Evolutionary conservation across 768 basidiomycete genomes (phyloP).

Genomic region (Naganishia friedmannii): DNA sequence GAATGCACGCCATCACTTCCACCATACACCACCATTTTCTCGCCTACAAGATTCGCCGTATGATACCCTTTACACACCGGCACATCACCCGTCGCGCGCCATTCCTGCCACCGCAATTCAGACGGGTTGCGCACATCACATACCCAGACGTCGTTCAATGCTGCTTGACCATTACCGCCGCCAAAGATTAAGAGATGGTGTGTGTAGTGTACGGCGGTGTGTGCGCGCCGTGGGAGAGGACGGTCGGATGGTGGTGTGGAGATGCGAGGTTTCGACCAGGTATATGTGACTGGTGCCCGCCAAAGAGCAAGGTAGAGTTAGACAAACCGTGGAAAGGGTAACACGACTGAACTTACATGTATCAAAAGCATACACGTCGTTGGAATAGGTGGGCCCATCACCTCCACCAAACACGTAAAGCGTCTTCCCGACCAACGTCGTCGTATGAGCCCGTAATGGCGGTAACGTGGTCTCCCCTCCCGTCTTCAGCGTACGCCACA

Average conservation of each 20-base stretch:
- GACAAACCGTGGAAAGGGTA: neutral
- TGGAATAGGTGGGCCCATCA: conserved; percentile 75
- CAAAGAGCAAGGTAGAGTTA: neutral
- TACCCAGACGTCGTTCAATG: conserved; percentile 85
- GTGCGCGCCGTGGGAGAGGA: conserved; percentile 74
- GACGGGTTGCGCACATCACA: conserved; percentile 63
- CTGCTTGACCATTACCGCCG: conserved; percentile 87
- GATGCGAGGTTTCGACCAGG: conserved; percentile 49
- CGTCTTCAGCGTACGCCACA: conserved; percentile 77
- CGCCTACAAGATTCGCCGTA: conserved; percentile 78
- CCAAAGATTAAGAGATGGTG: conserved; percentile 81
- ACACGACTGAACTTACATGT: conserved; percentile 56
- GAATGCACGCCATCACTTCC: conserved; percentile 87
- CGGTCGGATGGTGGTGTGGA: conserved; percentile 34
- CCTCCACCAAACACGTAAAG: conserved; percentile 86
- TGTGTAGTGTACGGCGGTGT: conserved; percentile 73
- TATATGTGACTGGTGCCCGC: conserved; percentile 40
- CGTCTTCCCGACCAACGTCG: conserved; percentile 68
- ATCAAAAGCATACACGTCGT: conserved; percentile 77
- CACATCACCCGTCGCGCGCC: conserved; percentile 59
- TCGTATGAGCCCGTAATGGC: conserved; percentile 81
- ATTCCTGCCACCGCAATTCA: conserved; percentile 61
- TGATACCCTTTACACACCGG: conserved; percentile 68
- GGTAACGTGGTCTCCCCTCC: conserved; percentile 70
- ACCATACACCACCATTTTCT: conserved; percentile 81